These are phyloP conservation scores for Eucalyptus globulus DNA, from an alignment of 345 rosid genomes.

Conservation along the genomic window DNA sequence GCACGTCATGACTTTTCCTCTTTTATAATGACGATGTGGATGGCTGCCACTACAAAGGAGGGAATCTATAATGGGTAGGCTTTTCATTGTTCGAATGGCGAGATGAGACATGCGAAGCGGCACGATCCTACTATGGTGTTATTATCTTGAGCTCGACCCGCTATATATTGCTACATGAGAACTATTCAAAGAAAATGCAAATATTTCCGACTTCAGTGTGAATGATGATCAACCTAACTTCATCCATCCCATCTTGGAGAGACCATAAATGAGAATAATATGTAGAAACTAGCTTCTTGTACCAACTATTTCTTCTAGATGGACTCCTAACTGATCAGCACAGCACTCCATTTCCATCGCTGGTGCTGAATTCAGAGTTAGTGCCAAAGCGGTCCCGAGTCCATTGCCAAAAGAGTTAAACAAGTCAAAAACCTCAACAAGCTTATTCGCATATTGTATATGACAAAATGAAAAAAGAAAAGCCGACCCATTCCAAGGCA, in stretches of 20 bases:
- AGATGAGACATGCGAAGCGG: neutral
- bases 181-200: neutral
- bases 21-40: neutral
- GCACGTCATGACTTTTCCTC: accelerated
- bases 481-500: too few species aligned
- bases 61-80: neutral
- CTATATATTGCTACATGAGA: neutral
- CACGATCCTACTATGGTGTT: neutral
- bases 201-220: neutral
- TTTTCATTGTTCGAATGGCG: neutral
- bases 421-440: neutral
- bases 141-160: neutral
- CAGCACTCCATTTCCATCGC: neutral
- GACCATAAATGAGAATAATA: neutral
- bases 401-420: neutral
- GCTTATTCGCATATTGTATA: neutral
- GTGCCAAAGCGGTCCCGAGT: neutral
- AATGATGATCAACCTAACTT: neutral
- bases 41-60: neutral
- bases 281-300: neutral
- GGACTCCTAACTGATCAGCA: neutral
- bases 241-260: neutral
- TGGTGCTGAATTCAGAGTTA: neutral
- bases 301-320: neutral
- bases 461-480: neutral